Evolutionary conservation across 192 early-diverging fungal genomes (phyloP).

Genomic region (Coemansia sp.): DNA sequence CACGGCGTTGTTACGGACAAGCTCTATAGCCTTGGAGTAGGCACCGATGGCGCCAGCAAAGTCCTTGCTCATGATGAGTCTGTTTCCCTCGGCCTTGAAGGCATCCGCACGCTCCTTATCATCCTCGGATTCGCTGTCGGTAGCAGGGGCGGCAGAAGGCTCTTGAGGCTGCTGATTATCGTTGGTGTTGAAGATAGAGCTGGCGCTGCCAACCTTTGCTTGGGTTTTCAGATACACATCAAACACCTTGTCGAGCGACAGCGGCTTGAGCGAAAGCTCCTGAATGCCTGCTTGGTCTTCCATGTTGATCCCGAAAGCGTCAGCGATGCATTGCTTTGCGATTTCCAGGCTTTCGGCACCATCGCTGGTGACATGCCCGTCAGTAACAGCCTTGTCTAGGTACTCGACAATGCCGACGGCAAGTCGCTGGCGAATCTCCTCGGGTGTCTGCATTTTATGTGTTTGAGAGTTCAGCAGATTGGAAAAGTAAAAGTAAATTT

Average conservation of each 20-base stretch:
- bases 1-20: conserved; percentile 84
- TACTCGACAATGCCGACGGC: conserved; percentile 50
- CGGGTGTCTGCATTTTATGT: conserved; percentile 16
- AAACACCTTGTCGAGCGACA: conserved; percentile 81
- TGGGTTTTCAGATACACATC: conserved; percentile 87
- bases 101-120: conserved; percentile 82
- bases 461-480: background rate
- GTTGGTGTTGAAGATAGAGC: background rate
- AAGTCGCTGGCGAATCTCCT: conserved; percentile 37
- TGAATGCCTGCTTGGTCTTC: conserved; percentile 65
- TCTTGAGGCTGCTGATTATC: too few relatives aligned
- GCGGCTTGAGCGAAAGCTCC: conserved; percentile 82
- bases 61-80: conserved; percentile 78
- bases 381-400: conserved; percentile 49
- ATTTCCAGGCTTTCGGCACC: conserved; percentile 61
- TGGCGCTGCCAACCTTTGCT: conserved; percentile 57
- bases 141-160: conserved; percentile 1
- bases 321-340: conserved; percentile 92
- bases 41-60: conserved; percentile 81
- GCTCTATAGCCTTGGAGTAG: conserved; percentile 89
- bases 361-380: conserved; percentile 37
- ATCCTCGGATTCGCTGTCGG: conserved; percentile 51
- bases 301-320: conserved; percentile 87
- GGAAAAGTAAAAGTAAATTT: conserved; percentile 6
- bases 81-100: conserved; percentile 85